Conservation (phyloP, 805 yeast species). For the Candida piceae region DNA sequence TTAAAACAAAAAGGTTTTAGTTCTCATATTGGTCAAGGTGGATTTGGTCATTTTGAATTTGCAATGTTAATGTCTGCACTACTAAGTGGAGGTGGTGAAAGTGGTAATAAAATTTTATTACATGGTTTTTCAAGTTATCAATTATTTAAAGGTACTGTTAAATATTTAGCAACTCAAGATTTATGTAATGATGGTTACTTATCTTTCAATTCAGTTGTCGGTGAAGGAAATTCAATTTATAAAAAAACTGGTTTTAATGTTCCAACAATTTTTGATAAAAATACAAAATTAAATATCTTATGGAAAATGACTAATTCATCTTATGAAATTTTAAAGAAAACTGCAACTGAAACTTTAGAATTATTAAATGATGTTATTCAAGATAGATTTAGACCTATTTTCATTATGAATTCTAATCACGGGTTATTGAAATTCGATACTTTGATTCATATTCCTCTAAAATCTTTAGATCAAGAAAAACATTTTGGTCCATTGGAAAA, state of each 20-base stretch:
- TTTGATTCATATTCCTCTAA: constrained; percentile 47
- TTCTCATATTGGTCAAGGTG: constrained; percentile 56
- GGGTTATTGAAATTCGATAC: constrained; percentile 63
- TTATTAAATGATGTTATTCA: constrained; percentile 72
- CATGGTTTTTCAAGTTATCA: constrained; percentile 93
- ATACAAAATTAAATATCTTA: constrained; percentile 69
- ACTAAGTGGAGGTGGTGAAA: constrained; percentile 74
- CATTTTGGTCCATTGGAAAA: constrained; percentile 67
- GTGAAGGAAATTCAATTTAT: constrained; percentile 41
- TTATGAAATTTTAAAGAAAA: constrained; percentile 53
- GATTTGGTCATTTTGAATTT: constrained; percentile 92
- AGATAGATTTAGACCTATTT: constrained; percentile 78
- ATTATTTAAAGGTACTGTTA: constrained; percentile 81
- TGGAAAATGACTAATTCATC: constrained; percentile 76
- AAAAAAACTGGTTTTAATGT: constrained; percentile 58
- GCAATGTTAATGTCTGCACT: constrained; percentile 75
- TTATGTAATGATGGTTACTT: constrained; percentile 57
- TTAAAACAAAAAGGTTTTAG: constrained; percentile 78
- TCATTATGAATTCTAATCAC: constrained; percentile 54
- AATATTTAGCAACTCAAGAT: constrained; percentile 78
- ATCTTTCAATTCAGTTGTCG: constrained; percentile 56
- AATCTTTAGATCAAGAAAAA: constrained; percentile 32
- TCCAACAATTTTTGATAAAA: constrained; percentile 74
- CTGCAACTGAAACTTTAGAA: constrained; percentile 62
- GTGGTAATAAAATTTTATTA: constrained; percentile 69